Evolutionary conservation across 352 stramenopile genomes (phyloP), one percentile per base, ranked within the genome.

Genomic region (Phytophthora sp.): DNA sequence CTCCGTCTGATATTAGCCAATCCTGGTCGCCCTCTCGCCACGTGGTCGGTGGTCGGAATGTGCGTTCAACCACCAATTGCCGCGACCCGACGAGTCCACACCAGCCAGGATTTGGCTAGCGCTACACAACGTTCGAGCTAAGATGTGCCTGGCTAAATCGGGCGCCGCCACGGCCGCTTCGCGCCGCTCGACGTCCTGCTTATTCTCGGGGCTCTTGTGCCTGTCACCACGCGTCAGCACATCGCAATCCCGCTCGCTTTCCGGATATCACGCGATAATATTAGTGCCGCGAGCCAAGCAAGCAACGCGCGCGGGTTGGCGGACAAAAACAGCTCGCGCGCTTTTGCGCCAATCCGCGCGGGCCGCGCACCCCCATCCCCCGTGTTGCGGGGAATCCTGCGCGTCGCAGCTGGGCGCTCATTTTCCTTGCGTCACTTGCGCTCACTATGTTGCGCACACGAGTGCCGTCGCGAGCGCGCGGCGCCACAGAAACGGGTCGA

Each of bases 401-500:
- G 63, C 50, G 38, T 26, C 30, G 5, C n/a, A 69, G 31, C 20
- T 72, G 2, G 0, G 0, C 0, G n/a, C 6, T 5, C 1, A 72
- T 65, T 64, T 60, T 53, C 18, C 2, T 2, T 9, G 18, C 12
- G 5, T 11, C 11, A 43, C 24, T 43, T 30, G 3, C 0, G 11
- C 1, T 18, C 20, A 38, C 4, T 51, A 62, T 34, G 11, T 2
- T 5, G 13, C 7, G 44, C 51, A n/a, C n/a, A 9, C 13, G 18
- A 51, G 49, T 37, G 9, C n/a, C 4, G 15, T 27, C 5, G 4
- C 8, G 12, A 11, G 1, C 2, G 6, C 20, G 5, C 12, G 26
- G 26, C 1, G 6, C 17, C 31, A 56, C 61, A 71, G 24, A 71
- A 74, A 74, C 60, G 54, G 62, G 61, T 54, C 50, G 53, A 43